A percentile compares a stretch with the other conserved stretches of the same genome.
These are phyloP conservation scores for Boletales sp. DNA, from an alignment of 768 basidiomycete species.

Conservation along the genomic window DNA sequence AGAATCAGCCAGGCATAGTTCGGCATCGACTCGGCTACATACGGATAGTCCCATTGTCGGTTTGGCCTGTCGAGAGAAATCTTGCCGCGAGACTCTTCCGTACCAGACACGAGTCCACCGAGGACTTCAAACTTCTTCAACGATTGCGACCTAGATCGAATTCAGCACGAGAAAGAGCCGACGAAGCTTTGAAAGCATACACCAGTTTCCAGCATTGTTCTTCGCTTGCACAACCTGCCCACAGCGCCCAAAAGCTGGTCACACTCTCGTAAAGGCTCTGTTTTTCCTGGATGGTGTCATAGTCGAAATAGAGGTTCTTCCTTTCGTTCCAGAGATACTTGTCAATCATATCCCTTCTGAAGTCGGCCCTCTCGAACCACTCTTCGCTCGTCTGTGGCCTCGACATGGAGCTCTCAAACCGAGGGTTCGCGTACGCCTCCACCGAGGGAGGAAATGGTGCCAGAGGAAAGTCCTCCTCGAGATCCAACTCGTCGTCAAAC, in stretches of 20 bases:
- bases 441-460: constrained; percentile 87
- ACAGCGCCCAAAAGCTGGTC: constrained; percentile 94
- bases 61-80: constrained; percentile 96
- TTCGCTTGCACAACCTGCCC: constrained; percentile 97
- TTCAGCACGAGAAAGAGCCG: constrained; percentile 14
- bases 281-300: constrained; percentile 87
- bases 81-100: constrained; percentile 93
- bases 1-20: constrained; percentile 5
- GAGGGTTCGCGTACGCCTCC: constrained; percentile 62
- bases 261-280: constrained; percentile 96
- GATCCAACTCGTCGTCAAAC: constrained; percentile 87
- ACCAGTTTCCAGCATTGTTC: constrained; percentile 92
- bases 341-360: constrained; percentile 83
- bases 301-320: constrained; percentile 93
- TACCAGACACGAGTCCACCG: constrained; percentile 93
- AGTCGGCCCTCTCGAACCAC: constrained; percentile 91
- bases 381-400: constrained; percentile 74
- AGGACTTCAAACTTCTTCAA: constrained; percentile 95
- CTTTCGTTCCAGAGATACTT: constrained; percentile 96
- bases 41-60: constrained; percentile 99
- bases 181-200: constrained; percentile 45
- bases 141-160: constrained; percentile 61
- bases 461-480: constrained; percentile 90
- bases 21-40: constrained; percentile 33
- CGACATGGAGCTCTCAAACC: constrained; percentile 55